Conservation (phyloP, 2,329 filamentous ascomycete genomes). For the Fusarium sp. region DNA sequence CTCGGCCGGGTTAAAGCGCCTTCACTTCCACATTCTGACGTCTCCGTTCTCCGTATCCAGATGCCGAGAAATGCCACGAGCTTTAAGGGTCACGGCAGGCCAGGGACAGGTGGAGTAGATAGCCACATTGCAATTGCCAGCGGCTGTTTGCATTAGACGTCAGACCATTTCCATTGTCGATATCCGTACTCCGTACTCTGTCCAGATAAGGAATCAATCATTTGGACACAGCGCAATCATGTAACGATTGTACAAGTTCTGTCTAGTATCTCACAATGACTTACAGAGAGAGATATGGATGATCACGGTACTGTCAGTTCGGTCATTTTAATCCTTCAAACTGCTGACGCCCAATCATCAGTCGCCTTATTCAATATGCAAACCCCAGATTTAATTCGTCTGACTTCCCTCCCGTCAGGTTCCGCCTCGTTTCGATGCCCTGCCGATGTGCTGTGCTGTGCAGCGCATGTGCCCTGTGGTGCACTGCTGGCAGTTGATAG, state of each 20-base stretch:
- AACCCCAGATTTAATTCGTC: slow-evolving; percentile 20
- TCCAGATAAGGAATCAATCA: slow-evolving; percentile 8
- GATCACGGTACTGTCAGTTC: slow-evolving; percentile 7
- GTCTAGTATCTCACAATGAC: slow-evolving; percentile 6
- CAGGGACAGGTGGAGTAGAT: slow-evolving; percentile 36
- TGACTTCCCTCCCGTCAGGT: slow-evolving; percentile 7
- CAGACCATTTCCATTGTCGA: slow-evolving; percentile 44
- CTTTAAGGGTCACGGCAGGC: slow-evolving; percentile 34
- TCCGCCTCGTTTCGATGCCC: slow-evolving; percentile 22
- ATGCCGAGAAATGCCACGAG: slow-evolving; percentile 44
- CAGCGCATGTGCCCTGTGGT: slow-evolving; percentile 9
- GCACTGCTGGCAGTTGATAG: slow-evolving; percentile 24
- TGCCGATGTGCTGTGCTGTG: slow-evolving; percentile 16
- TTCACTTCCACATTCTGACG: slow-evolving; percentile 20
- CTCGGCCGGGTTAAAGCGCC: slow-evolving; percentile 36
- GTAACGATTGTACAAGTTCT: slow-evolving; percentile 21
- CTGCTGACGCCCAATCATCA: slow-evolving; percentile 27
- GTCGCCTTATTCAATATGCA: slow-evolving; percentile 18
- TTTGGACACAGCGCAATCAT: background rate
- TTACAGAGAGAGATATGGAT: background rate
- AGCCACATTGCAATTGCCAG: slow-evolving; percentile 38
- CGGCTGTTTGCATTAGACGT: slow-evolving; percentile 44
- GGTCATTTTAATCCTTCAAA: slow-evolving; percentile 22
- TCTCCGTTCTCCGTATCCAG: slow-evolving; percentile 31
- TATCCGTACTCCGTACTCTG: background rate